Evolutionary conservation across 495 filamentous ascomycete genomes (phyloP), one percentile per base, ranked within the genome.

Genomic region (Aspergillus steynii): DNA sequence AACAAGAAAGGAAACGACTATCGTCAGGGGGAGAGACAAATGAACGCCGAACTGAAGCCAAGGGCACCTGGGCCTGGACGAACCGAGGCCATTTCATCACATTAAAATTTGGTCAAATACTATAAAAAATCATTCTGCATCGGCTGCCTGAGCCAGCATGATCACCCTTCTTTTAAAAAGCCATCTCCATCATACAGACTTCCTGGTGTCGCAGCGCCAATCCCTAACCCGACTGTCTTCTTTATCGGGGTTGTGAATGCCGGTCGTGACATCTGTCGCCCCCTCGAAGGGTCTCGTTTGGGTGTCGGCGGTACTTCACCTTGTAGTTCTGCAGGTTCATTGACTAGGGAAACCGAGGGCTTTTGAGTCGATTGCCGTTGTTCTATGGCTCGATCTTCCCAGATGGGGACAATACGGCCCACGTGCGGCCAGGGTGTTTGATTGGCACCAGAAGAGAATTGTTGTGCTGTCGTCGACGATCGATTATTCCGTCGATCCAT

Each of bases 131-230:
- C 12, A 63, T 56, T 49, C 42, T 9, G 46, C n/a, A 50, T 27
- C 28, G 34, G 25, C 26, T 59, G 56, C 51, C 53, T 9, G 29
- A 51, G 26, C 26, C 45, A 25, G 34, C 37, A 50, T 25, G 58
- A 25, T 28, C 56, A 42, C 60, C 65, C 78, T 62, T 82, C 80
- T 55, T 72, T 75, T 55, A 82, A 56, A 61, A 83, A 82, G 9
- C 80, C 80, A 55, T 81, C 75, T 10, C 74, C 71, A 61, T 83
- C 80, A 60, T 83, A 83, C 54, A 82, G 56, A 63, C 80, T 82
- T 15, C 65, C 78, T 29, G 79, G 78, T 2, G 77, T 80, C 12
- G 68, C 63, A 46, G 66, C 63, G 15, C 71, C 69, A 59, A 77
- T 65, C 1, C 74, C 74, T 25, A 77, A 63, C 2, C 77, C 76